Evolutionary conservation across 139 green algal species (phyloP).

Genomic region (Chlamydomonas sphaeroides): DNA sequence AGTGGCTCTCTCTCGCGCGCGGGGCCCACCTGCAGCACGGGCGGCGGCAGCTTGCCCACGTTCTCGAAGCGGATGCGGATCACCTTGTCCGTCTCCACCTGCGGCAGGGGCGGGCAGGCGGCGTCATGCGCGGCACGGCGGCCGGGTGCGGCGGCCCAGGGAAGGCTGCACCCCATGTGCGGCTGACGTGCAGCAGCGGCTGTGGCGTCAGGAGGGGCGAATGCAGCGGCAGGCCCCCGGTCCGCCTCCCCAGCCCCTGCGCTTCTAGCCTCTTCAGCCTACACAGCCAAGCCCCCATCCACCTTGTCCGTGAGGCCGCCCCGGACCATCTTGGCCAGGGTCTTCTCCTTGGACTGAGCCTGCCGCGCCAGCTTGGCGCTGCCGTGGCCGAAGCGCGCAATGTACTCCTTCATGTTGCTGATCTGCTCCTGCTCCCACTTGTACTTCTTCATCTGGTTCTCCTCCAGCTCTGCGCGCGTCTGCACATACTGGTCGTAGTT

Average conservation of each 20-base stretch:
- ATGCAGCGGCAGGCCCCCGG: too few species aligned
- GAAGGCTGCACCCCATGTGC: too few species aligned
- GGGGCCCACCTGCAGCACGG: conserved; percentile 85
- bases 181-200: too few species aligned
- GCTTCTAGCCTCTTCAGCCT: too few species aligned
- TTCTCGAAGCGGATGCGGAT: conserved; percentile 90
- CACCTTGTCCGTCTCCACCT: conserved; percentile 76
- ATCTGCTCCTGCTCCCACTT: conserved; percentile 89
- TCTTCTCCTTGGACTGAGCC: conserved; percentile 96
- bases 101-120: not conserved
- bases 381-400: conserved; percentile 90
- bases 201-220: too few species aligned
- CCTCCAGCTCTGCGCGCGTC: conserved; percentile 89
- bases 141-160: too few species aligned
- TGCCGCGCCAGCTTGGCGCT: conserved; percentile 92
- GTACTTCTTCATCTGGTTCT: conserved; percentile 93
- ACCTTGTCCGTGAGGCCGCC: conserved; percentile 84
- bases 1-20: too few species aligned
- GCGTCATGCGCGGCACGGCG: too few species aligned
- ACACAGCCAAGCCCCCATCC: too few species aligned
- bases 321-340: conserved; percentile 94
- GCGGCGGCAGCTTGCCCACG: conserved; percentile 92
- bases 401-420: conserved; percentile 89
- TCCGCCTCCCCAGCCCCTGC: too few species aligned
- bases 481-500: conserved; percentile 93